Evolutionary conservation across 768 basidiomycete species (phyloP), one percentile per base, ranked within the genome.

Genomic region (Tulasnella sp.): DNA sequence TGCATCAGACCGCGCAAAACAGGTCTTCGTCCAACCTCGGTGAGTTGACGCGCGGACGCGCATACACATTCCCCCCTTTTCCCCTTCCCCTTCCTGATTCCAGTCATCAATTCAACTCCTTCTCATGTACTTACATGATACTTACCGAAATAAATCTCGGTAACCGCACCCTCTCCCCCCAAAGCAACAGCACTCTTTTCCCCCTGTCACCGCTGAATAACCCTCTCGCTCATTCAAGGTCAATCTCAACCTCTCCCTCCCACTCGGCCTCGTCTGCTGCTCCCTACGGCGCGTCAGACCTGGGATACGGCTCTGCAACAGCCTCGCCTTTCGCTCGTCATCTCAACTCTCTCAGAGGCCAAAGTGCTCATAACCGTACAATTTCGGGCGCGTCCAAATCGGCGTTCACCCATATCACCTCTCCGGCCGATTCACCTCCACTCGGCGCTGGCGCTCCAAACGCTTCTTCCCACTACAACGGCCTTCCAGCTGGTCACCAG

Each of bases 11-110:
- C 85, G 94, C 80, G 93, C 94, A 72, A 94, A 94, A 81, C 93
- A 94, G 83, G 94, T 94, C 80, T 96, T 96, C 80, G 93, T 95
- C 25, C 94, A 95, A 83, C 92, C 93, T 76, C 95, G 94, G 94
- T 94, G 79, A 79, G 90, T 86, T 72, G 75, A 9, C 38, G 52
- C 39, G 22, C 39, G 29, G n/a, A n/a, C n/a, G n/a, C n/a, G n/a
- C n/a, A n/a, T 40, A 8, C 42, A 70, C 69, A 70, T 64, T 15
- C 31, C 58, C 69, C 37, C 69, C 68, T n/a, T 70, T n/a, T n/a
- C 42, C 36, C 37, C 38, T 67, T 34, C 70, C 72, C 72, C 29
- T 64, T 34, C n/a, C n/a, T n/a, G n/a, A n/a, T n/a, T 34, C 40
- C 76, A 74, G 49, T 42, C 49, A 71, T 58, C 76, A 37, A 71